Evolutionary conservation across 2,329 filamentous ascomycete genomes (phyloP).

Genomic region (Colletotrichum sp.): DNA sequence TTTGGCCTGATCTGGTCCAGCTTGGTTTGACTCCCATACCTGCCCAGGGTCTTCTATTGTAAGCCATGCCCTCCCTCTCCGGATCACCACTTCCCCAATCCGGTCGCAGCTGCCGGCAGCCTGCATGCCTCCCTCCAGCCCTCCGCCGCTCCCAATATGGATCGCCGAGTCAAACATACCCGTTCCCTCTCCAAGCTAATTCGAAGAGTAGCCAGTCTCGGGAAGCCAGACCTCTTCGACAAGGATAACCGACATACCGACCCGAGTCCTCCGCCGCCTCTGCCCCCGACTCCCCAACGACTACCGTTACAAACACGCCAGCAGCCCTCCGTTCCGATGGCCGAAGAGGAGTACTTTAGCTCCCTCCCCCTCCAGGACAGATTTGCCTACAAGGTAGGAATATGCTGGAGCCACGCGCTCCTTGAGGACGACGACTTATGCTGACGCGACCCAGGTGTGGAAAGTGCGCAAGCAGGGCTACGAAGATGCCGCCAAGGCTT

Average conservation of each 20-base stretch:
- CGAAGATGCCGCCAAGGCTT: slow-evolving; percentile 88
- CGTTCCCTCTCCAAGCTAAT: slow-evolving; percentile 19
- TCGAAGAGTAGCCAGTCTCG: slow-evolving; percentile 11
- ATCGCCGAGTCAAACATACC: slow-evolving; percentile 8
- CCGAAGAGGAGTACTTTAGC: slow-evolving; percentile 85
- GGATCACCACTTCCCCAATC: background rate
- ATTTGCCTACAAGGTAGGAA: slow-evolving; percentile 78
- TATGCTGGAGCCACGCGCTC: background rate
- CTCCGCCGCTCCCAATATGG: background rate
- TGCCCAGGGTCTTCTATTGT: background rate
- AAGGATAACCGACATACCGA: background rate
- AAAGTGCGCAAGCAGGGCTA: slow-evolving; percentile 96
- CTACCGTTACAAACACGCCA: background rate
- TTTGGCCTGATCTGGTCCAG: background rate
- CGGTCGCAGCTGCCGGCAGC: background rate
- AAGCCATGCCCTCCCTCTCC: background rate
- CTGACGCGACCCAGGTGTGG: slow-evolving; percentile 68
- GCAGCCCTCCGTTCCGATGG: slow-evolving; percentile 57
- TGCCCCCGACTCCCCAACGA: background rate
- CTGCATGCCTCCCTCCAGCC: background rate
- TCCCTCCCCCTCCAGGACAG: slow-evolving; percentile 79
- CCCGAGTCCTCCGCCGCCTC: background rate
- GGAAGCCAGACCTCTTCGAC: background rate
- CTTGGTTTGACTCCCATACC: background rate
- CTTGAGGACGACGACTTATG: background rate